Evolutionary conservation across 805 yeast genomes (phyloP), one percentile per base, ranked within the genome.

Genomic region (Wickerhamiella cacticola): DNA sequence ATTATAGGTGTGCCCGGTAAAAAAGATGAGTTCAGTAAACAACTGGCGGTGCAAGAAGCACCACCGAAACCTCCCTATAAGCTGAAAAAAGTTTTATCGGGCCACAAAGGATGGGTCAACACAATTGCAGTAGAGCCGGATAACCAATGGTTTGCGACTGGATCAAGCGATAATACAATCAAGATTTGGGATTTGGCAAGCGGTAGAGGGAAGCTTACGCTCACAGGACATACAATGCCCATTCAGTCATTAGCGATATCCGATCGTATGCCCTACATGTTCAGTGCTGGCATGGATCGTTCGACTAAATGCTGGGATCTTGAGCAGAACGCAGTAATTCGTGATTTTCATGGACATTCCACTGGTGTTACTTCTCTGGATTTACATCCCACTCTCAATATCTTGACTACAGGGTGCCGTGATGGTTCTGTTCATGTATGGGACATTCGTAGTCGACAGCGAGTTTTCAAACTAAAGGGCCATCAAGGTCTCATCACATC

Each of bases 221-320:
- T 92, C 13, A 79, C 95, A 0, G 96, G 96, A 1, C 98, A 92
- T 63, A 74, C 82, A 3, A 83, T 89, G 95, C 78, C 86, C 0
- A 89, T 92, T 0, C 66, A 96, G 48, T 82, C 85, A 2, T 58
- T 92, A 13, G 79, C 73, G 0, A 73, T 89, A 0, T 83, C 95
- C 0, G 68, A 72, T 2, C 68, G 82, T 48, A 86, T 80, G 60
- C 96, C 97, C 0, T 89, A 89, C 62, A 66, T 92, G 68, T 92
- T 88, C 61, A 77, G 89, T 12, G 88, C 92, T 21, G 82, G 95
- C 39, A 97, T 92, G 60, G 99, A 92, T 62, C 88, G 88, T 62
- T 72, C 87, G 22, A 85, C 87, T 8, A 78, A 85, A 60, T 88
- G 97, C 63, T 92, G 97, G 96, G 99, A 92, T 67, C 70, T 92